Evolutionary conservation across 768 basidiomycete species (phyloP).

Genomic region (Chalciporus sphaerocephalus): DNA sequence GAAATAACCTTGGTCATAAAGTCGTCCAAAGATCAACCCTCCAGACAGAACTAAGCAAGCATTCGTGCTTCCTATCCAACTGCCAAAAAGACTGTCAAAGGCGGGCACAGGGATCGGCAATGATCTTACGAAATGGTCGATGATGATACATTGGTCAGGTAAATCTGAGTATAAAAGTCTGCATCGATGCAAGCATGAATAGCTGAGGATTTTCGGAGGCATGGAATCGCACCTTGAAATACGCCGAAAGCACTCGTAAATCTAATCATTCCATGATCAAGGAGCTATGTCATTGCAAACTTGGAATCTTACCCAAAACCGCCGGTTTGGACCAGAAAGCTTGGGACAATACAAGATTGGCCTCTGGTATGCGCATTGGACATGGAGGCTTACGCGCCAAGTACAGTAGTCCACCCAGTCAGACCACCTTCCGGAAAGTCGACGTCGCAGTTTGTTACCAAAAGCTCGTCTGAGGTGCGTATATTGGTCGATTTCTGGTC

Average conservation of each 20-base stretch:
- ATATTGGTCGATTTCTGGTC: background rate
- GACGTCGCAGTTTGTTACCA: background rate
- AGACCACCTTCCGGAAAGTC: slow-evolving; percentile 23
- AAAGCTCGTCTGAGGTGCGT: background rate
- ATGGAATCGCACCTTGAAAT: slow-evolving; percentile 32
- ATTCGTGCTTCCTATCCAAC: slow-evolving; percentile 49
- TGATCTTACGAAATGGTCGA: slow-evolving; percentile 35
- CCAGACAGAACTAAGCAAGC: slow-evolving; percentile 40
- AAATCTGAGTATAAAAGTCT: slow-evolving; percentile 39
- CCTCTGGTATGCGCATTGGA: background rate
- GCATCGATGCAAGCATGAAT: slow-evolving; percentile 3
- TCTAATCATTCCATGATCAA: slow-evolving; percentile 16
- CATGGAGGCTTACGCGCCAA: slow-evolving; percentile 20
- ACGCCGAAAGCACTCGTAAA: slow-evolving; percentile 37
- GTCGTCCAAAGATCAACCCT: slow-evolving; percentile 45
- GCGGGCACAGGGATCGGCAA: background rate
- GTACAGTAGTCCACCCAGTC: slow-evolving; percentile 22
- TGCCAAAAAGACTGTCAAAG: slow-evolving; percentile 7
- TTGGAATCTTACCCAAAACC: slow-evolving; percentile 31
- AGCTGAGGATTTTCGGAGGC: background rate
- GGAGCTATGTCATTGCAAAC: background rate
- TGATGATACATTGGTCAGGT: slow-evolving; percentile 33
- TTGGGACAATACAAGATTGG: slow-evolving; percentile 10
- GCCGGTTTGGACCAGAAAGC: slow-evolving; percentile 35
- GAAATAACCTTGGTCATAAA: slow-evolving; percentile 51